Base-by-base conservation (phyloP, 108 stramenopile species). In the Skeletonema menzelii region DNA sequence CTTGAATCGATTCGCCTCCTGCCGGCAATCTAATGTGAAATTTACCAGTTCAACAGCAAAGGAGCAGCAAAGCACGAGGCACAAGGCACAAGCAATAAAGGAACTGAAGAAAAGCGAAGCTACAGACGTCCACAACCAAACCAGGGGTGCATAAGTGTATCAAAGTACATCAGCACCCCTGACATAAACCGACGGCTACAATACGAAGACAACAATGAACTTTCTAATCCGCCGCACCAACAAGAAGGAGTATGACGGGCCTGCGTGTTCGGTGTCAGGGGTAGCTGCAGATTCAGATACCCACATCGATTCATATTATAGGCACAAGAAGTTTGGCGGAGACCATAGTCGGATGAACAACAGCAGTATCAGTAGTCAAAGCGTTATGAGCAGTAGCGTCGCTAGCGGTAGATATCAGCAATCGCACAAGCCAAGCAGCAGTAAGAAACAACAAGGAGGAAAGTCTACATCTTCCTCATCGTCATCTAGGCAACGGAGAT, bases 161-260 rank as follows among this genome's bases (percentile, higher is more conserved):
- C n/a, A n/a, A n/a, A n/a, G n/a, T n/a, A n/a, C n/a, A n/a, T n/a
- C n/a, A n/a, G n/a, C n/a, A n/a, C n/a, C n/a, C n/a, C n/a, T n/a
- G n/a, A n/a, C n/a, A n/a, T n/a, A n/a, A n/a, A n/a, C n/a, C n/a
- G 40, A 42, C 0, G 15, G 4, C 14, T 10, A n/a, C 40, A 2
- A 42, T 42, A 14, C 40, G 35, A 6, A 35, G 35, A 8, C 15
- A 42, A 3, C 8, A 8, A 53, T 53, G 49, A 53, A 53, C 49
- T 53, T 53, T 53, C 22, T 53, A 53, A 53, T 53, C 5, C 49
- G 49, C 49, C 62, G 62, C 20, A 63, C 30, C 30, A 38, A 20
- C 17, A 63, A 38, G 42, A 63, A 63, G 12, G 62, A 63, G 17
- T 63, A 63, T 20, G 62, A 63, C 11, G 62, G 62, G 24, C 62